Base-by-base conservation (phyloP, 2,329 filamentous ascomycete genomes). In the Sclerotinia minor region DNA sequence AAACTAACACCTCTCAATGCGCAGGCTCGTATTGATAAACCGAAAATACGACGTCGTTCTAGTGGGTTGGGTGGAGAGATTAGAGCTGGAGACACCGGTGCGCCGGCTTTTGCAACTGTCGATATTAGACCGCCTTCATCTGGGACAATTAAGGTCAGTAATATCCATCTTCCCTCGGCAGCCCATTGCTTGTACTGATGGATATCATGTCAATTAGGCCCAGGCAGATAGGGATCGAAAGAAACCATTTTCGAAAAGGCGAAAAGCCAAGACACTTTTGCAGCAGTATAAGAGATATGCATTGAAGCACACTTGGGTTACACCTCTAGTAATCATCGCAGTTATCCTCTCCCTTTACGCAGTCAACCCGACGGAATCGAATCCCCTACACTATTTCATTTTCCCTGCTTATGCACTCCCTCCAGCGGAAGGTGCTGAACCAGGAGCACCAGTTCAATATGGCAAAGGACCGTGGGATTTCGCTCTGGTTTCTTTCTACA, bases 401-500 rank as follows among this genome's bases (percentile, higher is more conserved):
- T 96, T 96, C 83, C 88, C 97, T 69, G 95, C 93, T 60, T 97
- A 97, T 81, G 86, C 87, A 65, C 83, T 94, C 67, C 86, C 90
- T 19, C 32, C 38, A 7, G 81, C 79, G n/a, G 79, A 79, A 71
- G 70, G 71, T 13, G 72, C 72, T 67, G 76, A 80, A 24, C 78
- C 79, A 63, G 80, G 77, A 68, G 80, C 81, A 5, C 84, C 73
- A 69, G 79, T 82, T 24, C 91, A 94, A 76, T 97, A 97, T 80
- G 92, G 90, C 78, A 97, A 97, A 79, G 94, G 94, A 19, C 83
- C 79, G 58, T 90, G 89, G 82, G 94, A 97, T 78, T 83, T 97
- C 65, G 90, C 91, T 52, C 94, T 97, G 75, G 92, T 97, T 65
- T 81, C 83, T 69, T 97, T 97, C 81, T 97, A 97, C 81, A 94